These are phyloP conservation scores for Kodamaea fungicola DNA, from an alignment of 1,139 yeast genomes.

Conservation along the genomic window DNA sequence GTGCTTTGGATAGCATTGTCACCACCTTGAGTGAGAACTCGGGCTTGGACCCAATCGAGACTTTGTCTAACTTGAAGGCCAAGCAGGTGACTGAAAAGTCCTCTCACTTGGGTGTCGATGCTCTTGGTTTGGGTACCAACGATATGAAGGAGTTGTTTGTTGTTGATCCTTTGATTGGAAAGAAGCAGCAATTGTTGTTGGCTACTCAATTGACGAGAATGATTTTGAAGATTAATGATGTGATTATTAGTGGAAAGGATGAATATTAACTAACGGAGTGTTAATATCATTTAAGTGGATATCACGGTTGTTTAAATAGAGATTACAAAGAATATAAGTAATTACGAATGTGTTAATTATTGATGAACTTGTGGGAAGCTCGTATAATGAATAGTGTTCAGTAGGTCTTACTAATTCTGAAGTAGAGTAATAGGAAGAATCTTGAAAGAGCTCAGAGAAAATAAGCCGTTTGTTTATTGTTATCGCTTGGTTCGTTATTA, in stretches of 20 bases:
- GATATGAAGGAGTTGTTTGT: conserved; percentile 94
- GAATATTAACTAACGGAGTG: conserved; percentile 42
- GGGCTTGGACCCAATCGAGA: conserved; percentile 90
- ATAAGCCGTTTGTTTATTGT: too few species aligned
- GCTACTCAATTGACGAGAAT: conserved; percentile 97
- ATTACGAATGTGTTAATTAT: too few species aligned
- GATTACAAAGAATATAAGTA: too few species aligned
- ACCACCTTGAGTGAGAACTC: conserved; percentile 96
- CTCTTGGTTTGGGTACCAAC: conserved; percentile 80
- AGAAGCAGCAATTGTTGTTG: conserved; percentile 88
- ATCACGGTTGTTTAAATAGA: not conserved
- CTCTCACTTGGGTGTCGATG: conserved; percentile 85
- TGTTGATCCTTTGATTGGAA: conserved; percentile 95
- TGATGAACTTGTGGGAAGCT: too few species aligned
- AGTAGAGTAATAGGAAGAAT: too few species aligned
- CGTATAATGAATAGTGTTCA: too few species aligned
- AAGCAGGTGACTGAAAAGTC: conserved; percentile 74
- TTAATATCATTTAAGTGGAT: not conserved
- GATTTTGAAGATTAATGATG: conserved; percentile 96
- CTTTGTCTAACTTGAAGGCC: conserved; percentile 78
- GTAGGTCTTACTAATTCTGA: too few species aligned
- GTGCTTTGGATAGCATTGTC: conserved; percentile 88
- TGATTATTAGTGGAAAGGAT: conserved; percentile 86
- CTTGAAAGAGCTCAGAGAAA: too few species aligned
- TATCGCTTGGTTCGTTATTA: too few species aligned